Conservation (phyloP, 768 basidiomycete genomes). For the Leccinum incarnatum region DNA sequence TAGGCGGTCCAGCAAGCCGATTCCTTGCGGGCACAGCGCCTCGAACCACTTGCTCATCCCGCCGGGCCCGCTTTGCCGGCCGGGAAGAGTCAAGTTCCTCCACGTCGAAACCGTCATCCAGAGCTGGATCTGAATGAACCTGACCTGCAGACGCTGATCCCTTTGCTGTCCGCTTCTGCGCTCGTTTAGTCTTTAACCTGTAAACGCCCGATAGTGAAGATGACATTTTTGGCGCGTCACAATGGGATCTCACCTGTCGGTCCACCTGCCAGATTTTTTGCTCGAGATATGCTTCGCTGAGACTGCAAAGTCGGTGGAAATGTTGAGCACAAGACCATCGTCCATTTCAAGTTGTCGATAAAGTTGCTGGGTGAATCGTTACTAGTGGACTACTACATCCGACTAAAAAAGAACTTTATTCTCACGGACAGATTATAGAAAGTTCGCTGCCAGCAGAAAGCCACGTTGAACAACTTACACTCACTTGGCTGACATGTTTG, state of each 20-base stretch:
- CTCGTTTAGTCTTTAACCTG: constrained; percentile 75
- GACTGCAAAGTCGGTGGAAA: constrained; percentile 42
- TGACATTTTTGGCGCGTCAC: not conserved
- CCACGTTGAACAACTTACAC: constrained; percentile 17
- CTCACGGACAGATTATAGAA: constrained; percentile 13
- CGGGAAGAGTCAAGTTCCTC: constrained; percentile 28
- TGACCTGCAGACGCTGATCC: constrained; percentile 24
- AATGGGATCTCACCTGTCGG: constrained; percentile 56
- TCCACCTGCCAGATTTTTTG: constrained; percentile 72
- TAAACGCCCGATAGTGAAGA: constrained; percentile 1
- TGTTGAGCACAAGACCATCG: constrained; percentile 74
- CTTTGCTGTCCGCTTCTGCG: constrained; percentile 55
- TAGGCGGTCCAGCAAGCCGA: constrained; percentile 22
- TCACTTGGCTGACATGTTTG: constrained; percentile 42
- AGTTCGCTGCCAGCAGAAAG: not conserved
- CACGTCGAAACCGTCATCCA: constrained; percentile 18
- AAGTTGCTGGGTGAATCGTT: not conserved
- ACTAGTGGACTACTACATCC: not conserved
- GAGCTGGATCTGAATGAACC: constrained; percentile 5
- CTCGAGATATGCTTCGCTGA: constrained; percentile 26
- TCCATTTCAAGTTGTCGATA: constrained; percentile 44
- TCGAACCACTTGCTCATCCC: constrained; percentile 20
- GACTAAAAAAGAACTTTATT: constrained; percentile 22
- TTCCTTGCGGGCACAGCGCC: constrained; percentile 13
- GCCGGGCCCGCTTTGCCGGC: constrained; percentile 49